Evolutionary conservation across 495 filamentous ascomycete species (phyloP).

Genomic region (Lentithecium fluviatile): DNA sequence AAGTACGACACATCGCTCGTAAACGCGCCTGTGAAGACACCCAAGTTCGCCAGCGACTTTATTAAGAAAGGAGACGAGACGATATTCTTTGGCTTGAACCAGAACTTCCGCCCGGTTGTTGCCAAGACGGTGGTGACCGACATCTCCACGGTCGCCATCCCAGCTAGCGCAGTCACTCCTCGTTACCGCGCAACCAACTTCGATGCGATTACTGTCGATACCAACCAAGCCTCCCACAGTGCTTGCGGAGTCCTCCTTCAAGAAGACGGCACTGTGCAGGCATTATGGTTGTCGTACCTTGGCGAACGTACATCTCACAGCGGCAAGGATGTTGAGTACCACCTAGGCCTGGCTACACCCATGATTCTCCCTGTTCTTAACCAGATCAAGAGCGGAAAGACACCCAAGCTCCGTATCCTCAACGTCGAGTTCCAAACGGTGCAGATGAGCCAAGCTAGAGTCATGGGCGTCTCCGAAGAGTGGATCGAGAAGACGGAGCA

Average conservation of each 20-base stretch:
- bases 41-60: slow-evolving; percentile 71
- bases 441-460: slow-evolving; percentile 94
- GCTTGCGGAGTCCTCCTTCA: slow-evolving; percentile 90
- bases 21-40: slow-evolving; percentile 86
- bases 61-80: slow-evolving; percentile 90
- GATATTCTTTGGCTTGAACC: slow-evolving; percentile 95
- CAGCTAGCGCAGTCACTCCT: slow-evolving; percentile 86
- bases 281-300: slow-evolving; percentile 93
- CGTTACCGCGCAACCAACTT: slow-evolving; percentile 94
- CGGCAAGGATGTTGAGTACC: slow-evolving; percentile 92
- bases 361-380: slow-evolving; percentile 79
- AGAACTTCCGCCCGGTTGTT: slow-evolving; percentile 89
- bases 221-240: slow-evolving; percentile 82
- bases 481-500: slow-evolving; percentile 88
- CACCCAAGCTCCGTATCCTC: slow-evolving; percentile 80
- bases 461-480: slow-evolving; percentile 95
- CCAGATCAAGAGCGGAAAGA: slow-evolving; percentile 75
- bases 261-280: slow-evolving; percentile 88
- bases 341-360: slow-evolving; percentile 88
- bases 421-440: slow-evolving; percentile 93
- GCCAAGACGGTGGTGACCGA: slow-evolving; percentile 94
- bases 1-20: slow-evolving; percentile 93
- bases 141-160: slow-evolving; percentile 95
- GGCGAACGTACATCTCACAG: slow-evolving; percentile 77
- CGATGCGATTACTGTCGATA: slow-evolving; percentile 96